These are phyloP conservation scores for Cystobasidium sp. DNA, from an alignment of 1,284 basidiomycete genomes.

Conservation along the genomic window DNA sequence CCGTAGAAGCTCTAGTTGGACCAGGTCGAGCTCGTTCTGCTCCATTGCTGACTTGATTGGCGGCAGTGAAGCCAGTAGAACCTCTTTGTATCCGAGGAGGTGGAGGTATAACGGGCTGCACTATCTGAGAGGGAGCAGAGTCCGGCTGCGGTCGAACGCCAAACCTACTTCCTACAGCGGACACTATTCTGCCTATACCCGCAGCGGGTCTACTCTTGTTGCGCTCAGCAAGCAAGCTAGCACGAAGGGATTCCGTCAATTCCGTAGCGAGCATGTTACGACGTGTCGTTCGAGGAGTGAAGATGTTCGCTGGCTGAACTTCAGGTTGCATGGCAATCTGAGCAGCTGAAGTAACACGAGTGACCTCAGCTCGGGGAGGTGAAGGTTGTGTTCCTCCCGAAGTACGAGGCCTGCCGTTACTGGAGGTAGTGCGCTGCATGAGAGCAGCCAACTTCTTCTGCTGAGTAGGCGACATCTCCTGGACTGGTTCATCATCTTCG, in stretches of 20 bases:
- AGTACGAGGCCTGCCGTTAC: conserved; percentile 36
- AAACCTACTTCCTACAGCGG: conserved; percentile 16
- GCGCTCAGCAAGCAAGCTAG: conserved; percentile 83
- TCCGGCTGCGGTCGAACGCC: neutral
- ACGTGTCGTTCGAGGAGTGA: conserved; percentile 81
- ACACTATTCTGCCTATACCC: conserved; percentile 16
- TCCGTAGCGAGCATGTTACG: conserved; percentile 82
- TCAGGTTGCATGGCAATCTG: conserved; percentile 58
- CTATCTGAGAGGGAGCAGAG: conserved; percentile 15
- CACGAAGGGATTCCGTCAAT: conserved; percentile 78
- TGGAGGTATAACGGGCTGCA: neutral
- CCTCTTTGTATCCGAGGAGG: conserved; percentile 22
- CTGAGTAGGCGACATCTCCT: conserved; percentile 40
- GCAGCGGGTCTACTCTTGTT: conserved; percentile 42
- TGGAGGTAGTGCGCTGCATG: conserved; percentile 23
- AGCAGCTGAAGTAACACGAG: conserved; percentile 10
- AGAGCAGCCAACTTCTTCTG: conserved; percentile 32
- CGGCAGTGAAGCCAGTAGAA: conserved; percentile 23
- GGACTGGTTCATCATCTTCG: conserved; percentile 62
- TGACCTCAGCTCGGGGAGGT: neutral
- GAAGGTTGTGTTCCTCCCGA: conserved; percentile 29
- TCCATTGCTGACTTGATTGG: neutral
- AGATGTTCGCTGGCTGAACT: conserved; percentile 64
- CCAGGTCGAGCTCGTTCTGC: neutral
- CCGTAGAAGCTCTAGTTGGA: neutral